Percentiles rank a stretch among this genome's conserved stretches.
phyloP scores from a whole-genome alignment of 192 early-diverging fungal genomes.

The Coemansia sp. region DNA sequence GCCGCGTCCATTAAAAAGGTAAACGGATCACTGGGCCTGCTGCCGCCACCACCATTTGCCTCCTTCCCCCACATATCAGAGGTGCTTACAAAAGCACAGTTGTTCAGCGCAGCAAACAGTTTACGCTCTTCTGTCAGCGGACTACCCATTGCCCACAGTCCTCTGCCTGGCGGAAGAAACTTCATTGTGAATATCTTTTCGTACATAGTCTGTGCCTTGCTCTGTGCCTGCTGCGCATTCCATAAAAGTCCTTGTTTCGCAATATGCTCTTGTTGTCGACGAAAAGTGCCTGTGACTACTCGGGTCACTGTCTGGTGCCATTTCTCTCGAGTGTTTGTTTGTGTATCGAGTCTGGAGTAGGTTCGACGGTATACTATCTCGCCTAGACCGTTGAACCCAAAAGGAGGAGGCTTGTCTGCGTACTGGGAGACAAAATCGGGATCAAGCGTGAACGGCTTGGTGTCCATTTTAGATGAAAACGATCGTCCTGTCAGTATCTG shows the following conservation, averaged over 20 bases:
- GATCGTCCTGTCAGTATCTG: not conserved
- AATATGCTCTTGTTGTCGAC: constrained; percentile 49
- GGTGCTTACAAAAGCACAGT: constrained; percentile 59
- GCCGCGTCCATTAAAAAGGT: constrained; percentile 54
- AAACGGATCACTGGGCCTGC: constrained; percentile 37
- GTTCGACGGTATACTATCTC: constrained; percentile 57
- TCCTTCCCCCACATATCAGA: constrained; percentile 46
- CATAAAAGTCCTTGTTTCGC: constrained; percentile 30
- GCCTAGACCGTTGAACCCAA: constrained; percentile 58
- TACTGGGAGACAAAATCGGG: constrained; percentile 5
- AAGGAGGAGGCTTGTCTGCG: constrained; percentile 23
- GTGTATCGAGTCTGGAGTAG: constrained; percentile 46
- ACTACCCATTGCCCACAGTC: constrained; percentile 59
- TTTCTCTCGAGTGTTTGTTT: constrained; percentile 25
- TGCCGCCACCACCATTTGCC: not conserved
- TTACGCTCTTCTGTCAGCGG: constrained; percentile 50
- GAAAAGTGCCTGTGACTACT: constrained; percentile 58
- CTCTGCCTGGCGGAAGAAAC: constrained; percentile 57
- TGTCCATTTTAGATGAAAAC: not conserved
- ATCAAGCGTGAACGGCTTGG: constrained; percentile 3
- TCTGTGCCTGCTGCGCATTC: constrained; percentile 45
- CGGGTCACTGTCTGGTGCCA: constrained; percentile 56
- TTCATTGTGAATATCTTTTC: constrained; percentile 56
- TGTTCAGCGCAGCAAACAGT: constrained; percentile 55
- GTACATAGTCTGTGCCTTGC: constrained; percentile 54